Base-by-base conservation (phyloP, 441 rosid genomes). In the Populus tomentosa region DNA sequence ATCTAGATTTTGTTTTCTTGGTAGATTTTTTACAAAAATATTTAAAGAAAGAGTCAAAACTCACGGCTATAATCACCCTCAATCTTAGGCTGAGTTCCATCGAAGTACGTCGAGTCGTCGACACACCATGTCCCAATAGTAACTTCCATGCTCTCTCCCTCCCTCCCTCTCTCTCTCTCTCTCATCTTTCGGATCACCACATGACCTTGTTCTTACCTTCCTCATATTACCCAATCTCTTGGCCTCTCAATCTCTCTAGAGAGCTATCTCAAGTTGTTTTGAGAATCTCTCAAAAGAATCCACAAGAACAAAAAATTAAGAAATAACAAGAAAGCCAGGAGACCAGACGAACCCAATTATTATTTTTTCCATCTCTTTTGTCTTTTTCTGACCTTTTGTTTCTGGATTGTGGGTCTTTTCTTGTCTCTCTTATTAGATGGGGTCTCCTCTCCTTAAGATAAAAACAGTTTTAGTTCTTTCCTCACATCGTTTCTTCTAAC, bases 181-280 rank as follows among this genome's bases (percentile, higher is more conserved):
- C 85, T 24, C 23, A 35, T 65, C 79, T 82, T 82, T 82, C 89
- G 96, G 92, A 89, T 88, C 96, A 85, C 91, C 94, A 77, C 88
- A 89, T 75, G 88, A 89, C 89, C 75, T 23, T 79, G 0, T 82
- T 88, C 90, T 76, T 61, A 71, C 24, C 64, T 72, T 77, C 73
- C 75, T 81, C 72, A n/a, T 75, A 63, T 74, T 18, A 80, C 59
- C 74, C 59, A 13, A 69, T 76, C 72, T 18, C 65, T 4, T 46
- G 18, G 56, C 56, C 56, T 46, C 56, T 14, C 56, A 14, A 46
- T 10, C 63, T 73, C 67, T 33, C 23, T 33, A 20, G 16, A 13
- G 1, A 5, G 3, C 38, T 3, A 64, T 69, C 69, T 71, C 28
- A 79, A 13, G 7, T 28, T n/a, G 68, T 50, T 65, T 16, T 67